A percentile compares a stretch with the other conserved stretches of the same genome.
Evolutionary conservation across 2,329 filamentous ascomycete species (phyloP).

Genomic region (Alternaria sp.): DNA sequence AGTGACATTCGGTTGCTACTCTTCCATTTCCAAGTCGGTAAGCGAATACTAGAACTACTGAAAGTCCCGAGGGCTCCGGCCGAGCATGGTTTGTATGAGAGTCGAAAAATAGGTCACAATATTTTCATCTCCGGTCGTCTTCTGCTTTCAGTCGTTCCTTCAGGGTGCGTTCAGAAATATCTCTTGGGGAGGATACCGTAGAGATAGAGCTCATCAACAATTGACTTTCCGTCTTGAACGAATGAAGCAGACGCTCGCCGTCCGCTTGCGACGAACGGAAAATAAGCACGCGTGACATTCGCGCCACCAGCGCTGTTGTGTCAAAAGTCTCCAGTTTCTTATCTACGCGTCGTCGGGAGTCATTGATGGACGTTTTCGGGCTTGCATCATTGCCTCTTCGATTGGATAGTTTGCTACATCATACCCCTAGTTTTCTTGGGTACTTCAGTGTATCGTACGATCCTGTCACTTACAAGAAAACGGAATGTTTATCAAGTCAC

Average conservation of each 20-base stretch:
- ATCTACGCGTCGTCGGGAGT: not conserved
- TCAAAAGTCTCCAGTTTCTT: not conserved
- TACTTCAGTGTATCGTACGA: not conserved
- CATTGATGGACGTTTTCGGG: not conserved
- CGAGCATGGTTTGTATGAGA: not conserved
- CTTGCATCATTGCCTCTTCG: not conserved
- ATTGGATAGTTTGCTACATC: not conserved
- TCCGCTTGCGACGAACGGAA: not conserved
- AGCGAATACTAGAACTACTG: not conserved
- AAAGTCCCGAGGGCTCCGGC: not conserved
- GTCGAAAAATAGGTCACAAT: not conserved
- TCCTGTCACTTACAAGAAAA: not conserved
- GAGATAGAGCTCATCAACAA: not conserved
- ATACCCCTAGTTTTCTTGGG: not conserved
- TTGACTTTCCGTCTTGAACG: not conserved
- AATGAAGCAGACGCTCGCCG: not conserved
- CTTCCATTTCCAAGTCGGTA: not conserved
- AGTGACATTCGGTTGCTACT: not conserved
- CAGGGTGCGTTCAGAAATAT: not conserved
- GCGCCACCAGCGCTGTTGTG: not conserved
- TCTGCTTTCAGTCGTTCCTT: not conserved
- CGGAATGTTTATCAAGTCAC: not conserved
- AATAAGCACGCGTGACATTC: not conserved
- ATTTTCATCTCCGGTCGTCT: not conserved
- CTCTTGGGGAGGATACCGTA: not conserved